These are phyloP conservation scores for Cryptomeria japonica DNA, from an alignment of 75 land plant genomes.

Conservation along the genomic window DNA sequence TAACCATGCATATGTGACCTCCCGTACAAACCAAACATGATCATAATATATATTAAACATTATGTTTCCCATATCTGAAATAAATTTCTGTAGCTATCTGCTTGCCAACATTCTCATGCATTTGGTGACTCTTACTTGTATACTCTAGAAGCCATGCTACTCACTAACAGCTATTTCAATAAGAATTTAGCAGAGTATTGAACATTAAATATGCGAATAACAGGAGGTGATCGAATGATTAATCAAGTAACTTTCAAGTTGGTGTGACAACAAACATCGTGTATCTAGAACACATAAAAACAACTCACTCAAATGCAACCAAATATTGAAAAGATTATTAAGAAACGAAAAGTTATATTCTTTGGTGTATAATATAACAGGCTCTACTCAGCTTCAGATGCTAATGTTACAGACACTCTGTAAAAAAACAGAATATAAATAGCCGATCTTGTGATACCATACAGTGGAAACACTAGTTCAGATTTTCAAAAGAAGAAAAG, in stretches of 20 bases:
- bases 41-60: not conserved
- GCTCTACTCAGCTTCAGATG: not conserved
- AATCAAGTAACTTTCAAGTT: not conserved
- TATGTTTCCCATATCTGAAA: not conserved
- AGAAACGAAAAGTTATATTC: not conserved
- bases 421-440: not conserved
- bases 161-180: not conserved
- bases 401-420: constrained; percentile 4
- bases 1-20: not conserved
- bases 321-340: too few relatives aligned
- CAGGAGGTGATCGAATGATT: not conserved
- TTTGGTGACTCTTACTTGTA: not conserved
- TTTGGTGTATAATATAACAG: not conserved
- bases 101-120: not conserved
- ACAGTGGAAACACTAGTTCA: not conserved
- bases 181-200: not conserved
- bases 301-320: not conserved
- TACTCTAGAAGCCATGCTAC: not conserved
- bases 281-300: not conserved
- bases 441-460: not conserved
- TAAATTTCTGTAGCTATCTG: not conserved
- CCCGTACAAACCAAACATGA: not conserved
- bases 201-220: not conserved
- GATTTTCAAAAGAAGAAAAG: not conserved
- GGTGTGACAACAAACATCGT: not conserved